Evolutionary conservation across 495 filamentous ascomycete species (phyloP), one percentile per base, ranked within the genome.

Genomic region (Evansstolkia leycettana): DNA sequence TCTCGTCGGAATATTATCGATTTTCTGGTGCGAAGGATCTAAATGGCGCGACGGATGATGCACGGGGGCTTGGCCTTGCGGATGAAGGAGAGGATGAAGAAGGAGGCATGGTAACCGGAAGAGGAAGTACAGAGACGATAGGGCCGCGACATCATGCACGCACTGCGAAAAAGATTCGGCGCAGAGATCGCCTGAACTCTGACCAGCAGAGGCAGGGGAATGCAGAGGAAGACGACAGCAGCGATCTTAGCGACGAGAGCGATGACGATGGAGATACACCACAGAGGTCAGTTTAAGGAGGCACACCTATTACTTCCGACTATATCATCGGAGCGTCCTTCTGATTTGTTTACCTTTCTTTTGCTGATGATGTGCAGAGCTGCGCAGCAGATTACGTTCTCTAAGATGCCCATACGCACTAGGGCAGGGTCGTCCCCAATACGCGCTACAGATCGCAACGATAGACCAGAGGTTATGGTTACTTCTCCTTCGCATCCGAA

Each of bases 211-310:
- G 75, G 34, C 75, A 75, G 25, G 78, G 87, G 46, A 83, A 89
- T 41, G 75, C 82, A 50, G 89, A 94, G 37, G 90, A 96, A 29
- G 92, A 95, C 18, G 92, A 96, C 53, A 96, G 90, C 53, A 94
- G 86, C 51, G 90, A 96, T 52, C 58, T 95, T 40, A 95, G 85
- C 48, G 90, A 95, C 45, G 89, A 96, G 34, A 95, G 86, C 46
- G 90, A 98, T 32, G 89, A 94, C 19, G 87, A 94, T 38, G 69
- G 67, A 7, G 85, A 93, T 11, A 53, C 48, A 27, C 35, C 47
- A 18, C 50, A 50, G 50, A 61, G 64, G 64, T 67, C 34, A 33
- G 53, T 44, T 12, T 14, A 8, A 19, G 15, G 3, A 34, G 23
- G n/a, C n/a, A n/a, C n/a, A n/a, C 18, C 16, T 30, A 0, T 11